phyloP scores from a whole-genome alignment of 345 rosid species.

The Ceriops decandra region DNA sequence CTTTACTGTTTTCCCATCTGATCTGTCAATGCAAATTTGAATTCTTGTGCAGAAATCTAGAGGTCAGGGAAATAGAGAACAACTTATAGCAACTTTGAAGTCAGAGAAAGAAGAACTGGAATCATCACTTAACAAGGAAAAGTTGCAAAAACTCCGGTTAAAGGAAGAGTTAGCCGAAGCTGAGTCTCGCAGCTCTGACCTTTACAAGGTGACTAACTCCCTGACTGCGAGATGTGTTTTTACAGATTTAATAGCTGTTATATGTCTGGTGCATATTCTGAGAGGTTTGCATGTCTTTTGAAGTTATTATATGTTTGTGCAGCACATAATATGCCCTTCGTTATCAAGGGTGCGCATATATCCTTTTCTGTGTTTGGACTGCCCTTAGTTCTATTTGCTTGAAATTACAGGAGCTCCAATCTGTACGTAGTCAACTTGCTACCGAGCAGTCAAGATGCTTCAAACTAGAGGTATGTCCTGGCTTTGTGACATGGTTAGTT shows the following conservation, averaged over 20 bases:
- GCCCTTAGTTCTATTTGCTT: background rate
- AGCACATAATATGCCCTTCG: no score
- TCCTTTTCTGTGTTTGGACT: background rate
- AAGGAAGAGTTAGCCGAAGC: slow-evolving; percentile 77
- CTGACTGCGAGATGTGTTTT: background rate
- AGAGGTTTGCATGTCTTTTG: no score
- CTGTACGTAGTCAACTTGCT: slow-evolving; percentile 93
- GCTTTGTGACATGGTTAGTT: background rate
- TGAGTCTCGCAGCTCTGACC: slow-evolving; percentile 64
- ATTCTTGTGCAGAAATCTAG: slow-evolving; percentile 47
- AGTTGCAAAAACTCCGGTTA: slow-evolving; percentile 55
- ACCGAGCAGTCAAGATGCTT: slow-evolving; percentile 96
- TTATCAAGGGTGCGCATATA: no score
- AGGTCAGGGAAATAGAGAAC: slow-evolving; percentile 45
- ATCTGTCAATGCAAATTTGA: background rate
- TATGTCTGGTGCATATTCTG: background rate
- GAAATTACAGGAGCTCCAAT: slow-evolving; percentile 75
- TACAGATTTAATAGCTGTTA: background rate
- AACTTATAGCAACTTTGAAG: slow-evolving; percentile 49
- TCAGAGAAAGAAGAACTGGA: slow-evolving; percentile 82
- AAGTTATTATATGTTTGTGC: no score
- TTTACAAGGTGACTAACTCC: slow-evolving; percentile 62
- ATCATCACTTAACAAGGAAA: slow-evolving; percentile 67
- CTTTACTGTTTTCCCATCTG: background rate
- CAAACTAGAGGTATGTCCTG: slow-evolving; percentile 77